Conservation (phyloP, 2,329 filamentous ascomycete species). For the Hirsutella rhossiliensis region DNA sequence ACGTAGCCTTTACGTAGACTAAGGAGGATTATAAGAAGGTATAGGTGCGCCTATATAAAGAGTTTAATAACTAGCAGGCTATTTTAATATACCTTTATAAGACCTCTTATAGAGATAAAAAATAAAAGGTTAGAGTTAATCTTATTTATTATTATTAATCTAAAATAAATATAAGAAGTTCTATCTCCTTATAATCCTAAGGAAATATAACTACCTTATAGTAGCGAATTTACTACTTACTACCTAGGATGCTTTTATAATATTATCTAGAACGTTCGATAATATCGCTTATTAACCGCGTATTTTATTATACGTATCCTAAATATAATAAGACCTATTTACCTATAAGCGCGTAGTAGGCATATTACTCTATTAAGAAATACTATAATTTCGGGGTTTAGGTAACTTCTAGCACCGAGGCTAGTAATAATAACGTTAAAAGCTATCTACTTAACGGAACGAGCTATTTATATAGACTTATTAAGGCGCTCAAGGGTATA, state of each 20-base stretch:
- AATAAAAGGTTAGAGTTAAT: no score
- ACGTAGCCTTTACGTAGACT: not conserved
- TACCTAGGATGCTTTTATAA: no score
- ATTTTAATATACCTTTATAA: not conserved
- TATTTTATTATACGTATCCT: no score
- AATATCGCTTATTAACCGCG: no score
- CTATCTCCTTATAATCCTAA: no score
- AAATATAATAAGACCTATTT: not conserved
- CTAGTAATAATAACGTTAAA: not conserved
- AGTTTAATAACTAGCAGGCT: not conserved
- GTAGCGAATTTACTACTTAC: no score
- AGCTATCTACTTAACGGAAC: not conserved
- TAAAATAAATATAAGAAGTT: no score
- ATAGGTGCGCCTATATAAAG: not conserved
- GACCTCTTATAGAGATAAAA: no score
- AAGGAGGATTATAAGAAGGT: not conserved
- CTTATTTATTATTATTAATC: no score
- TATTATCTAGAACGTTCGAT: no score
- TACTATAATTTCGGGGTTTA: not conserved
- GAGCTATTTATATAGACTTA: not conserved
- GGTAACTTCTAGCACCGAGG: not conserved
- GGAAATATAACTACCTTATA: no score
- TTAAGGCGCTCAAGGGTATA: not conserved
- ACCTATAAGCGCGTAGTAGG: not conserved
- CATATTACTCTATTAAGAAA: not conserved